phyloP scores from a whole-genome alignment of 495 filamentous ascomycete species.

The Penicillium tannophilum region DNA sequence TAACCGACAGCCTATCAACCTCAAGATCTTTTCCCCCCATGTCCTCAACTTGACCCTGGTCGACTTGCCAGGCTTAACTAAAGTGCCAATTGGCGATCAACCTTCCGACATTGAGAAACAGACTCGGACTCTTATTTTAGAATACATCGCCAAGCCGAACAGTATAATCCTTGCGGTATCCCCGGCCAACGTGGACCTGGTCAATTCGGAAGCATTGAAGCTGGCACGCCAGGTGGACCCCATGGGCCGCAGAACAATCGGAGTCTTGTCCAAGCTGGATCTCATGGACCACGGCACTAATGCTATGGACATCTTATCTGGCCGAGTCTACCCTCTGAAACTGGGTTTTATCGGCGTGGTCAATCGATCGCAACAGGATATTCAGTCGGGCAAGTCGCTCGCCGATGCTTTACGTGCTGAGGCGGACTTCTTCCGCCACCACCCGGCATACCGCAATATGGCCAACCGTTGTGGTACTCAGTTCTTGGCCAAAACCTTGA shows the following conservation, averaged over 20 bases:
- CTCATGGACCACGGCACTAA: slow-evolving; percentile 99
- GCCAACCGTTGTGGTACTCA: slow-evolving; percentile 92
- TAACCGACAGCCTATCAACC: slow-evolving; percentile 94
- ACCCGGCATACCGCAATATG: slow-evolving; percentile 97
- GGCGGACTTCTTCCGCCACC: slow-evolving; percentile 92
- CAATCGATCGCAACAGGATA: slow-evolving; percentile 97
- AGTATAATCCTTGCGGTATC: slow-evolving; percentile 97
- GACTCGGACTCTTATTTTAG: slow-evolving; percentile 92
- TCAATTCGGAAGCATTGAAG: slow-evolving; percentile 98
- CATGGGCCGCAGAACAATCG: slow-evolving; percentile 91
- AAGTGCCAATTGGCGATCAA: slow-evolving; percentile 98
- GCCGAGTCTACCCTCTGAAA: slow-evolving; percentile 94
- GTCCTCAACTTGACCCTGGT: slow-evolving; percentile 96
- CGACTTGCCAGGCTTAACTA: slow-evolving; percentile 93
- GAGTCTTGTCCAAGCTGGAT: slow-evolving; percentile 95
- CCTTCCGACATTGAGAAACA: slow-evolving; percentile 99
- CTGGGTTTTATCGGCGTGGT: slow-evolving; percentile 98
- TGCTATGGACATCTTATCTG: slow-evolving; percentile 93
- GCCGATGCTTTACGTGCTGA: slow-evolving; percentile 88
- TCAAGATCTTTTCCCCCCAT: slow-evolving; percentile 98
- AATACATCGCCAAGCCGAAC: slow-evolving; percentile 99
- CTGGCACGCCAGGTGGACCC: slow-evolving; percentile 96
- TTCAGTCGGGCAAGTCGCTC: slow-evolving; percentile 90
- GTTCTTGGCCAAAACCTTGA: slow-evolving; percentile 92
- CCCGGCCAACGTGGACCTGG: slow-evolving; percentile 95